Evolutionary conservation across 345 rosid species (phyloP), one percentile per base, ranked within the genome.

Genomic region (Citrus sinensis): DNA sequence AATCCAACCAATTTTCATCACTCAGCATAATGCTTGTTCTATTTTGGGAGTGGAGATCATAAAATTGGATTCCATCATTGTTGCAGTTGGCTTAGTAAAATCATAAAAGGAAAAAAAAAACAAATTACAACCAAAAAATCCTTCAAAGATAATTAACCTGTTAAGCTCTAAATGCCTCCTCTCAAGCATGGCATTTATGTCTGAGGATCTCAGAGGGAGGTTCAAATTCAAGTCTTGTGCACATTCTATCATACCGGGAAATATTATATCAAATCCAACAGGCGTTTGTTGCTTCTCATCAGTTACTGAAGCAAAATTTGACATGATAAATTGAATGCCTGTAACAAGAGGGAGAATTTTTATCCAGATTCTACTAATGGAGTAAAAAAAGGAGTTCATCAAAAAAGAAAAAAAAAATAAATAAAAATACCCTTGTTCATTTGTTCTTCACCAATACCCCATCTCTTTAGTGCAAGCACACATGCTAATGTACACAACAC

Each of bases 221-320:
- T 73, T 86, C 87, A 95, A 84, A 70, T 87, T 83, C 88, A 93
- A 78, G 27, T 81, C 83, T 85, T 79, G 87, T 71, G 97, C 95
- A 80, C 81, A 87, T 64, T 90, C 93, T 67, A 95, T 83, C 98
- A 95, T 92, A 74, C 91, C 92, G 34, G 98, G 86, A 82, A 95
- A 91, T 84, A 90, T 89, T 76, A 91, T 87, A 80, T 93, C 90
- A 80, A 93, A 95, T 69, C 98, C 98, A 61, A 87, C 66, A 7
- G 97, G 98, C 2, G 84, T 80, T 70, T 76, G 80, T 63, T 88
- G 88, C 56, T 81, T 88, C 64, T 89, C 90, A 84, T 95, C 94
- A 11, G 78, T 74, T 80, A 88, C 76, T 32, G 87, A 88, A 82
- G 86, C 79, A 70, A 90, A 90, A 76, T 93, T 85, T 29, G 84